Conservation (phyloP, 2,329 filamentous ascomycete species). For the Blumeriella jaapii region DNA sequence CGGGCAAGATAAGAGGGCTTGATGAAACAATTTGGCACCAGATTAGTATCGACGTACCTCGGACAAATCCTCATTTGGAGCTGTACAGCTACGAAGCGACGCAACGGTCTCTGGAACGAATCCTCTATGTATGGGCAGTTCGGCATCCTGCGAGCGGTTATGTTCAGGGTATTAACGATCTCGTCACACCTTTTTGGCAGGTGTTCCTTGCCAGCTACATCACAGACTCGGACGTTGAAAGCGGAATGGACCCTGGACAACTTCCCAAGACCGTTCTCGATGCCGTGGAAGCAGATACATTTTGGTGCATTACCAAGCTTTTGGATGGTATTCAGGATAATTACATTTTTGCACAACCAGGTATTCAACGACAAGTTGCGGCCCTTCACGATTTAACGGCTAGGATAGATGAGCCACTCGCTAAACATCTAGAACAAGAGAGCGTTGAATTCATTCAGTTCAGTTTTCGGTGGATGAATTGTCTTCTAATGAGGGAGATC, state of each 20-base stretch:
- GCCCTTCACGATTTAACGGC: constrained; percentile 82
- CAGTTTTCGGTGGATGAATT: constrained; percentile 99
- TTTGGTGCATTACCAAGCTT: constrained; percentile 96
- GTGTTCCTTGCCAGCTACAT: constrained; percentile 93
- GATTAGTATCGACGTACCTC: constrained; percentile 94
- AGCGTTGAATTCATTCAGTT: constrained; percentile 98
- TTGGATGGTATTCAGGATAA: constrained; percentile 99
- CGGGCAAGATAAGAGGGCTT: constrained; percentile 50
- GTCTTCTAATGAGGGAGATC: constrained; percentile 92
- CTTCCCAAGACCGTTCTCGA: constrained; percentile 83
- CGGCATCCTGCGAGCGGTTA: constrained; percentile 95
- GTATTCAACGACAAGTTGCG: constrained; percentile 87
- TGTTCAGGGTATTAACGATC: constrained; percentile 96
- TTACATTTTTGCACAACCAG: constrained; percentile 94
- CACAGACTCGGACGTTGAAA: constrained; percentile 83
- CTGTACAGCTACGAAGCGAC: constrained; percentile 95
- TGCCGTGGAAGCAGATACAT: constrained; percentile 93
- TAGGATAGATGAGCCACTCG: constrained; percentile 72
- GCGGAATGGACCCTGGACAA: constrained; percentile 93
- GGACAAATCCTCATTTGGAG: constrained; percentile 91
- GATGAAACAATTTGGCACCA: constrained; percentile 99
- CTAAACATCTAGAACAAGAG: constrained; percentile 81
- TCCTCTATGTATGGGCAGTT: constrained; percentile 95
- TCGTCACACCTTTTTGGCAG: constrained; percentile 97
- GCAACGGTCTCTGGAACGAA: constrained; percentile 84